These are phyloP conservation scores for Quercus robur DNA, from an alignment of 306 rosid species.

Conservation along the genomic window DNA sequence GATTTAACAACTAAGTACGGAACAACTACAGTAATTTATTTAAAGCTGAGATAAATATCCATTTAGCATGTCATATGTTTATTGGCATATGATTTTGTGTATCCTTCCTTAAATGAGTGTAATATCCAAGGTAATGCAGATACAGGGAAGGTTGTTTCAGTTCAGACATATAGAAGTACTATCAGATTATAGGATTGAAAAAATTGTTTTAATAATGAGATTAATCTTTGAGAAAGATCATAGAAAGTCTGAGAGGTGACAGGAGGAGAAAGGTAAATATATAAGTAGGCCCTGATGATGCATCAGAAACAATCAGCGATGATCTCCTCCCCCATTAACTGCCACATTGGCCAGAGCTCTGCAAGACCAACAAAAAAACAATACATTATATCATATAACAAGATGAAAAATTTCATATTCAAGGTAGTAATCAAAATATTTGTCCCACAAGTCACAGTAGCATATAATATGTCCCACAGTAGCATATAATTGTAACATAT, in stretches of 20 bases:
- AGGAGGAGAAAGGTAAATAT: conserved; percentile 24
- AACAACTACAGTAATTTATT: neutral
- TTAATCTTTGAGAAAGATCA: conserved; percentile 23
- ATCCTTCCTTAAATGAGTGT: conserved; percentile 21
- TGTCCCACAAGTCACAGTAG: neutral
- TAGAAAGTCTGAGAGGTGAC: conserved; percentile 7
- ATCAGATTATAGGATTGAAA: neutral
- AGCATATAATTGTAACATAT: neutral
- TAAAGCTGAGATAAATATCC: neutral
- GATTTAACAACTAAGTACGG: neutral
- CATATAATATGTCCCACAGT: neutral
- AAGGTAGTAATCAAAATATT: neutral
- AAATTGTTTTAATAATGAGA: conserved; percentile 13
- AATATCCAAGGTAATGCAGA: conserved; percentile 14
- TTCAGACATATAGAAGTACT: conserved; percentile 15
- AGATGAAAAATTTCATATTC: conserved; percentile 5
- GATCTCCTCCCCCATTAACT: conserved; percentile 53
- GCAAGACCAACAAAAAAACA: conserved; percentile 34
- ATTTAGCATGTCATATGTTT: conserved; percentile 7
- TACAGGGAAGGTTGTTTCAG: conserved; percentile 23
- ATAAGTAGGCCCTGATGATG: conserved; percentile 17
- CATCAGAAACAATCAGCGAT: conserved; percentile 42
- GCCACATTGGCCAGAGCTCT: conserved; percentile 50
- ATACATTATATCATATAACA: neutral
- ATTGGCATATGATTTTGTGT: conserved; percentile 31